Evolutionary conservation across 2,329 filamentous ascomycete species (phyloP).

Genomic region (Coniochaeta pulveracea): DNA sequence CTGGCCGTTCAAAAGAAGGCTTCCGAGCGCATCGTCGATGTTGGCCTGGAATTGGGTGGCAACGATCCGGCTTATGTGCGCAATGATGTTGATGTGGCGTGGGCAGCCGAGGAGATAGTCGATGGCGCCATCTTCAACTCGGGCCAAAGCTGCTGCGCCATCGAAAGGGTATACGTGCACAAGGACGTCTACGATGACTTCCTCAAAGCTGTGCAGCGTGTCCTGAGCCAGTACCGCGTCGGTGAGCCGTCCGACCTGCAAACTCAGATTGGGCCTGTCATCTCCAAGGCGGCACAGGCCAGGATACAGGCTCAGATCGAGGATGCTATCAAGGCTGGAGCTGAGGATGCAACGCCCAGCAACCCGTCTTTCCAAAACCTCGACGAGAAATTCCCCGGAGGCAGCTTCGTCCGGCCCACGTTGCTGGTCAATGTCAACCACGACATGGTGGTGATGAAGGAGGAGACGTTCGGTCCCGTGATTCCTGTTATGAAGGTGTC

Average conservation of each 20-base stretch:
- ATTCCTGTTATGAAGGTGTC: slow-evolving; percentile 84
- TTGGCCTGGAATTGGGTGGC: slow-evolving; percentile 84
- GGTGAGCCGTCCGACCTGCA: slow-evolving; percentile 74
- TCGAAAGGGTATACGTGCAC: slow-evolving; percentile 87
- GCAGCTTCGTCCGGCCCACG: slow-evolving; percentile 83
- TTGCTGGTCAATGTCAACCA: slow-evolving; percentile 72
- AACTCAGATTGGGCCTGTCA: slow-evolving; percentile 79
- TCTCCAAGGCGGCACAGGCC: slow-evolving; percentile 69
- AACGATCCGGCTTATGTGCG: slow-evolving; percentile 92
- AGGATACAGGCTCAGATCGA: slow-evolving; percentile 68
- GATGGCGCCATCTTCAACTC: slow-evolving; percentile 97
- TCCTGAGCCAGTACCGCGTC: slow-evolving; percentile 71
- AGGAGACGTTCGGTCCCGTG: slow-evolving; percentile 91
- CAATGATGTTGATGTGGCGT: slow-evolving; percentile 73
- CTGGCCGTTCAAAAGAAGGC: slow-evolving; percentile 78
- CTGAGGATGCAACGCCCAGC: slow-evolving; percentile 71
- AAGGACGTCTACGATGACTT: slow-evolving; percentile 77
- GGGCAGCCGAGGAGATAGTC: slow-evolving; percentile 90
- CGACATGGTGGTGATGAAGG: slow-evolving; percentile 77
- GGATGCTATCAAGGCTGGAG: slow-evolving; percentile 75
- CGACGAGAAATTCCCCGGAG: slow-evolving; percentile 52
- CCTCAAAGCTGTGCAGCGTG: slow-evolving; percentile 65
- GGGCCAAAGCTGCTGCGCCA: slow-evolving; percentile 91
- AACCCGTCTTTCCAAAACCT: slow-evolving; percentile 66
- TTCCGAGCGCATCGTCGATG: slow-evolving; percentile 70